A percentile compares a stretch with the other conserved stretches of the same genome.
These are phyloP conservation scores for Fomitiporia mediterranea DNA, from an alignment of 1,284 basidiomycete species.

Conservation along the genomic window DNA sequence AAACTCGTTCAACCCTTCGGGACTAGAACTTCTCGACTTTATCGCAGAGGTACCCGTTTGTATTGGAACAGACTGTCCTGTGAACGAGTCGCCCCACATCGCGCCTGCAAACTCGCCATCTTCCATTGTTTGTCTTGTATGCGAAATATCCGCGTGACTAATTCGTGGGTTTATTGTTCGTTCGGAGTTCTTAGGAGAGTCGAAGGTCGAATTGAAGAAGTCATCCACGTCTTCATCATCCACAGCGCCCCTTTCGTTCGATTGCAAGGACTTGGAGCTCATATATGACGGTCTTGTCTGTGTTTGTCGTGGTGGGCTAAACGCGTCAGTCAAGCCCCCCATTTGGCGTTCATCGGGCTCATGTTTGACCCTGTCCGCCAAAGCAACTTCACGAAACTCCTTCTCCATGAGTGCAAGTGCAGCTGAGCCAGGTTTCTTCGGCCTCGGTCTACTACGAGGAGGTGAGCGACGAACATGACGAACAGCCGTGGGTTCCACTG, in stretches of 20 bases:
- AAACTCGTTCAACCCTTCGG: not conserved
- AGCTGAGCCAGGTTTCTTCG: conserved; percentile 19
- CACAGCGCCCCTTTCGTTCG: conserved; percentile 24
- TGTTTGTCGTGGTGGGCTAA: not conserved
- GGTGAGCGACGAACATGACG: conserved; percentile 10
- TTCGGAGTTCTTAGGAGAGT: conserved; percentile 11
- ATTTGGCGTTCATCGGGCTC: conserved; percentile 1
- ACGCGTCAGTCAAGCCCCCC: no score
- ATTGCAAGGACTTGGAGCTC: conserved; percentile 15
- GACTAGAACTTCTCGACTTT: not conserved
- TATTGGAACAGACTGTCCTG: not conserved
- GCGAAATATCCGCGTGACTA: not conserved
- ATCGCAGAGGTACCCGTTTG: not conserved
- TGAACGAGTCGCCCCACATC: not conserved
- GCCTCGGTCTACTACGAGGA: conserved; percentile 19
- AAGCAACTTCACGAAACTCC: conserved; percentile 6
- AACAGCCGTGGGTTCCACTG: not conserved
- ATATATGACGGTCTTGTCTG: conserved; percentile 12
- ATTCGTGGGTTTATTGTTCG: not conserved
- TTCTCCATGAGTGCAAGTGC: conserved; percentile 18
- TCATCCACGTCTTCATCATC: conserved; percentile 45
- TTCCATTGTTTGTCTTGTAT: not conserved
- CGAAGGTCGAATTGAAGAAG: conserved; percentile 21
- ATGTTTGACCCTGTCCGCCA: conserved; percentile 13
- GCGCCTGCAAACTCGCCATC: not conserved